Evolutionary conservation across 2,329 filamentous ascomycete species (phyloP), one percentile per base, ranked within the genome.

Genomic region (Alternaria tenuissima): DNA sequence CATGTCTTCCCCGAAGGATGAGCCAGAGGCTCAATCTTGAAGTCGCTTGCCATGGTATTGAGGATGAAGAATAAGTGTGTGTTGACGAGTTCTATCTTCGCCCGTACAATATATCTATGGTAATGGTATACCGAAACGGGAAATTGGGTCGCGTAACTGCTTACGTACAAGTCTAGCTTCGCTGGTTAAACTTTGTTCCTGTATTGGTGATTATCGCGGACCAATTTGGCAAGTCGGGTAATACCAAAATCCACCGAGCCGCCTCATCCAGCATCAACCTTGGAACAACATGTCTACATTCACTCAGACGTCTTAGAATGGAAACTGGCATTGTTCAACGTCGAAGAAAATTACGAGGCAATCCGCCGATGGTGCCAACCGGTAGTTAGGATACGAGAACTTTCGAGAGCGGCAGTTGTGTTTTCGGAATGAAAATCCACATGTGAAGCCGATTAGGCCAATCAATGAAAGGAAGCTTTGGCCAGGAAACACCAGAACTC

Each of bases 1-100:
- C 55, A 57, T 28, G 28, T 57, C 22, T 52, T 57, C 14, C 55
- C 47, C 11, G 28, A 51, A 44, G 55, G 55, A 38, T 57, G 55
- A n/a, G 20, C 39, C 28, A 57, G n/a, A 20, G 47, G 55, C 39
- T 57, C 39, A 22, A 57, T 57, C 30, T 57, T 52, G 28, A 57
- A 57, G 24, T n/a, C 24, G 55, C 14, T 52, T n/a, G 55, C 39
- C 55, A 57, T 57, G 20, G 30, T 57, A 14, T 18, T 28, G 16
- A 43, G 12, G 20, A 43, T 7, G 14, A 18, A n/a, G 7, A 16
- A 28, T 30, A 14, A 4, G 9, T 22, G 9, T 22, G 8, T 24
- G 20, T 44, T 44, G 46, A 30, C 16, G n/a, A 18, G n/a, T 34
- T 18, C 20, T 24, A 22, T 28, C 8, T 38, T 44, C 28, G 39